Evolutionary conservation across 164 flowering plant genomes (phyloP), one percentile per base, ranked within the genome.

Genomic region (Chimonanthus praecox): DNA sequence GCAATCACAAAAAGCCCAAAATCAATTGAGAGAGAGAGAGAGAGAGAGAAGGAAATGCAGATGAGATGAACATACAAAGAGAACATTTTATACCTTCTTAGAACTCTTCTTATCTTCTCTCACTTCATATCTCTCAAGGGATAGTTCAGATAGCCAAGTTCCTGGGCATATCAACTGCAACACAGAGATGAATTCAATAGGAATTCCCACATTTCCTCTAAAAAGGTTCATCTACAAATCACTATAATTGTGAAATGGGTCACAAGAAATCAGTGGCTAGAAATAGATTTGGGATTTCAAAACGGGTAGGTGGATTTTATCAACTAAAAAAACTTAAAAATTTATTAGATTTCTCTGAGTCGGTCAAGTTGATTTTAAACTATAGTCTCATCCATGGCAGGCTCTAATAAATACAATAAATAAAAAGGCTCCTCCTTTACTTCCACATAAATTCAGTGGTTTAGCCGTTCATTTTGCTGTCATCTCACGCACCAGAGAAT

Each of bases 81-180:
- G 18, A 63, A 47, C 6, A 68, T 68, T 58, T 16, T 44, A 68
- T 68, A 94, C 99, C 99, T 92, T 94, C 86, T 91, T 94, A 10
- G 90, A 72, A 68, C 82, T 84, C 81, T 91, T 94, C 80, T 91
- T 94, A 13, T 33, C 33, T 85, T 94, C 99, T 65, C 97, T 82
- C 48, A 94, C 99, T 69, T 92, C 97, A 49, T 92, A 94, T 9
- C 99, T 85, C 64, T 94, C 99, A 0, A 91, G 83, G 15, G 95
- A 89, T 67, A 94, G 83, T 78, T 94, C 99, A 47, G 94, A 90
- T 5, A 94, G 80, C 97, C 97, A 91, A 43, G 90, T 72, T 3
- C 97, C 99, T 0, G 99, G 99, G 73, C 97, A 84, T 10, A 94
- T 94, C 77, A 90, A 73, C 99, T 94, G 84, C 69, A 65, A n/a